Base-by-base conservation (phyloP, 139 green algal species). In the Chlorella sp. region DNA sequence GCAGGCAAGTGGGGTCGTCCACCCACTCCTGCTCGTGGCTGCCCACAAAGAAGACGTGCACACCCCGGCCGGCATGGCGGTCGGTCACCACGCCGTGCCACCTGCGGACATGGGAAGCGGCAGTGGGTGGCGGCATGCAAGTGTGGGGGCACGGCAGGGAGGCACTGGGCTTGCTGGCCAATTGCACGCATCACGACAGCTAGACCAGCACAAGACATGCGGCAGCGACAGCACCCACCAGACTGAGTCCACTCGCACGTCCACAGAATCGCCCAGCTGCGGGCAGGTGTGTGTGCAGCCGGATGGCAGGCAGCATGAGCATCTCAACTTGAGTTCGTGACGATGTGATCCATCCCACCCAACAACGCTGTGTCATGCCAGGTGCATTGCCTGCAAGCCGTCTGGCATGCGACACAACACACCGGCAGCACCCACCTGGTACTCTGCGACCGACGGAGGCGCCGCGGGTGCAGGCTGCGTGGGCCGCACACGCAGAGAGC, bases 1-100 rank as follows among this genome's bases (percentile, higher is more conserved):
- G 80, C 65, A 85, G 30, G 1, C 16, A 21, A 2, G 44, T 21
- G 3, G 65, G n/a, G 38, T 68, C 39, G 0, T 26, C 39, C n/a
- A 64, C 57, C 71, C 71, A 73, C 28, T 18, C 12, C 3, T 20
- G 30, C 44, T 85, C 80, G 11, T 30, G 28, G 44, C 28, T 44
- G 32, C 87, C 87, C 51, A 63, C 51, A 28, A 91, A 39, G 38
- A 78, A 85, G 13, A 91, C 74, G 1, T 65, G n/a, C 74, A 87
- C 36, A 15, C 76, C 84, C 32, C 51, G 68, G 26, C 32, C 25
- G 1, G 78, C 39, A 2, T 55, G 60, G 25, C 41, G 39, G 38
- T 60, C 34, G 6, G 73, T n/a, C 23, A 84, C 83, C 9, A 87
- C 20, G 30, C 70, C 83, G 32, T 85, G 38, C 87, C 87, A 90